Percentiles rank a stretch among this genome's conserved stretches.
phyloP scores from a whole-genome alignment of 139 green algal genomes.

The Chlorella ohadii region DNA sequence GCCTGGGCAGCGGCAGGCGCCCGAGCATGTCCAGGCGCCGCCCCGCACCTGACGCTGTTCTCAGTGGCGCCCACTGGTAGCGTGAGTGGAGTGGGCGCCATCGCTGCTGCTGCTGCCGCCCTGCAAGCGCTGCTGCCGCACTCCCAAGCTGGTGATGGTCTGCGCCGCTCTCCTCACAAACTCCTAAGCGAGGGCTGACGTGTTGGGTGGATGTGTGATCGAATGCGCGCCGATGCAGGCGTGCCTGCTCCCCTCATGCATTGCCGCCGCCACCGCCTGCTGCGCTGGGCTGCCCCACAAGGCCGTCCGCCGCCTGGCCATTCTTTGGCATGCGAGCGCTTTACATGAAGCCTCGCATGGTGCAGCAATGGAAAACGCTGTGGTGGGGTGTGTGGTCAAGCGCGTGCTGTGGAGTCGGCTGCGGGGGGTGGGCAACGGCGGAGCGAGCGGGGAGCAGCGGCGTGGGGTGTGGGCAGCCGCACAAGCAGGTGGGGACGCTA shows the following conservation, averaged over 20 bases:
- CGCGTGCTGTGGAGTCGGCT: too few species aligned
- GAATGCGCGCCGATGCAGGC: background rate
- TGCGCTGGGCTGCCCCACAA: background rate
- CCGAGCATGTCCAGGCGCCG: background rate
- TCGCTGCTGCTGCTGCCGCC: background rate
- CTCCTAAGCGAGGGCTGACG: too few species aligned
- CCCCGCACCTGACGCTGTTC: slow-evolving; percentile 60
- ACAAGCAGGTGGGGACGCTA: too few species aligned
- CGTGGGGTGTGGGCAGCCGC: too few species aligned
- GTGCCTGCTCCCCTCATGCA: background rate
- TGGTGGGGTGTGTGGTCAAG: too few species aligned
- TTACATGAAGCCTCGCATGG: too few species aligned
- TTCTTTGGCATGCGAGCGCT: background rate
- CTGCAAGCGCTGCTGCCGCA: background rate
- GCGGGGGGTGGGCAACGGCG: too few species aligned
- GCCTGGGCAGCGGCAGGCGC: background rate
- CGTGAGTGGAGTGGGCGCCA: slow-evolving; percentile 33
- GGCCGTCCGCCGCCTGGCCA: background rate
- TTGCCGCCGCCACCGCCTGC: background rate
- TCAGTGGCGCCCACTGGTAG: slow-evolving; percentile 50
- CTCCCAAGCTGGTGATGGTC: too few species aligned
- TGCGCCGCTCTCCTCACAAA: too few species aligned
- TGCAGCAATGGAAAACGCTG: too few species aligned
- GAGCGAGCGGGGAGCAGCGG: too few species aligned
- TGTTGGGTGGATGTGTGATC: background rate